phyloP scores from a whole-genome alignment of 2,329 filamentous ascomycete species.

The Hypoxylon sp. region DNA sequence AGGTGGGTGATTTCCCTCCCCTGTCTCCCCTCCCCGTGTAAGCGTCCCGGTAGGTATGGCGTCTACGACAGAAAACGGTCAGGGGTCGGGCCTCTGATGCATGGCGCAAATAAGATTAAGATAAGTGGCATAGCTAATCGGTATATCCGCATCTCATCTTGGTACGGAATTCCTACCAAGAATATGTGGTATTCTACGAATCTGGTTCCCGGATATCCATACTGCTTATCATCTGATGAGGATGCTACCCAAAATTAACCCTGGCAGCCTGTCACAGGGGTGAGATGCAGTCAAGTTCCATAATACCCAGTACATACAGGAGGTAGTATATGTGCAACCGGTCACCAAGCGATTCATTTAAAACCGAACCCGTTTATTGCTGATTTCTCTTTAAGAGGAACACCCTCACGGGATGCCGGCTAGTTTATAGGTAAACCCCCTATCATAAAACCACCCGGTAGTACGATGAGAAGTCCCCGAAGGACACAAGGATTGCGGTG shows the following conservation, averaged over 20 bases:
- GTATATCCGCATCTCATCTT: conserved; percentile 29
- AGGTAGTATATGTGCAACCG: conserved; percentile 20
- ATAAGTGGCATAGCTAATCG: conserved; percentile 10
- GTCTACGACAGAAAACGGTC: too few species aligned
- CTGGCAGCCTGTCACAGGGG: too few species aligned
- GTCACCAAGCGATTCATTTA: conserved; percentile 16
- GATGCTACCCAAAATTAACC: too few species aligned
- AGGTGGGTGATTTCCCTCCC: conserved; percentile 7
- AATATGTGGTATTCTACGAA: conserved; percentile 6
- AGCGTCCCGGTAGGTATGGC: too few species aligned
- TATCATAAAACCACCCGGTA: too few species aligned
- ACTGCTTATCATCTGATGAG: conserved; percentile 2
- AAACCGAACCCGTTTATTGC: conserved; percentile 4
- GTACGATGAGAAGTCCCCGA: conserved; percentile 33
- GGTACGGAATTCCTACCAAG: conserved; percentile 6
- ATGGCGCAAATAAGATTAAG: conserved; percentile 41
- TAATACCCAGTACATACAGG: too few species aligned
- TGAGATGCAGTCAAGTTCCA: too few species aligned
- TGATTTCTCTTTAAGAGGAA: not conserved
- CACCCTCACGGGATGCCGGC: conserved; percentile 15
- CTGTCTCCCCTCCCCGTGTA: too few species aligned
- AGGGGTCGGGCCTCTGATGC: conserved; percentile 39
- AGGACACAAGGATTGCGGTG: conserved; percentile 27
- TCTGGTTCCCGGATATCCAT: conserved; percentile 3
- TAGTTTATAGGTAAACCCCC: too few species aligned